These are phyloP conservation scores for Blastobotrys indianensis DNA, from an alignment of 1,139 yeast genomes.

Conservation along the genomic window DNA sequence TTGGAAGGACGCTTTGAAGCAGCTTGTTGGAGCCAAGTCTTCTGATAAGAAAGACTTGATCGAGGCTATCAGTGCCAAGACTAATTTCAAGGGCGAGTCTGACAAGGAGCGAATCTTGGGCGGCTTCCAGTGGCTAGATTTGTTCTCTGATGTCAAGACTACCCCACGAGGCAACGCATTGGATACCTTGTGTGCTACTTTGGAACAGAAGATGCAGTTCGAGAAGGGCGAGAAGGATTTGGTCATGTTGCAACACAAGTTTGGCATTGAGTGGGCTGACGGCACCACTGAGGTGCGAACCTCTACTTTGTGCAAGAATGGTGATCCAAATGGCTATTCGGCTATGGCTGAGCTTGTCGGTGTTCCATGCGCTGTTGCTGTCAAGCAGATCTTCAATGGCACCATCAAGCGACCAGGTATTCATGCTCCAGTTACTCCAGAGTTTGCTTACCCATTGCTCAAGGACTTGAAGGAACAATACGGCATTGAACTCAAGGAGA, in stretches of 20 bases:
- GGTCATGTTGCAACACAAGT: conserved; percentile 94
- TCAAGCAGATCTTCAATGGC: conserved; percentile 79
- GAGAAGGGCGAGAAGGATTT: conserved; percentile 93
- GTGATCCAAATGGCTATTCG: conserved; percentile 88
- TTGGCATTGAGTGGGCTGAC: conserved; percentile 94
- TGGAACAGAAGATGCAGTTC: conserved; percentile 94
- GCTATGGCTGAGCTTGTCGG: conserved; percentile 99
- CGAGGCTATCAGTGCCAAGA: conserved; percentile 67
- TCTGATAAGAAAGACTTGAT: conserved; percentile 64
- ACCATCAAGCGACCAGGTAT: conserved; percentile 75
- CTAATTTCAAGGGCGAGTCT: conserved; percentile 72
- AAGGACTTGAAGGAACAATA: conserved; percentile 85
- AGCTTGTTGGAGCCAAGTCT: conserved; percentile 69
- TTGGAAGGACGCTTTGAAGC: conserved; percentile 86
- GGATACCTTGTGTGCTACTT: conserved; percentile 93
- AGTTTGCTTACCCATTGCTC: conserved; percentile 84
- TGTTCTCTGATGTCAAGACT: conserved; percentile 69
- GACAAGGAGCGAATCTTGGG: conserved; percentile 82
- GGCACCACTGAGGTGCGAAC: conserved; percentile 89
- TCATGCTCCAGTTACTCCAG: conserved; percentile 88
- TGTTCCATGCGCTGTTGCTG: conserved; percentile 97
- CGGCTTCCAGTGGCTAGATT: conserved; percentile 92
- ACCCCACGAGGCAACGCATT: conserved; percentile 91
- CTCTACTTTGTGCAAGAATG: conserved; percentile 90
- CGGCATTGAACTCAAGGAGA: conserved; percentile 82